Conservation (phyloP, 75 land plant species). For the Larix kaempferi region DNA sequence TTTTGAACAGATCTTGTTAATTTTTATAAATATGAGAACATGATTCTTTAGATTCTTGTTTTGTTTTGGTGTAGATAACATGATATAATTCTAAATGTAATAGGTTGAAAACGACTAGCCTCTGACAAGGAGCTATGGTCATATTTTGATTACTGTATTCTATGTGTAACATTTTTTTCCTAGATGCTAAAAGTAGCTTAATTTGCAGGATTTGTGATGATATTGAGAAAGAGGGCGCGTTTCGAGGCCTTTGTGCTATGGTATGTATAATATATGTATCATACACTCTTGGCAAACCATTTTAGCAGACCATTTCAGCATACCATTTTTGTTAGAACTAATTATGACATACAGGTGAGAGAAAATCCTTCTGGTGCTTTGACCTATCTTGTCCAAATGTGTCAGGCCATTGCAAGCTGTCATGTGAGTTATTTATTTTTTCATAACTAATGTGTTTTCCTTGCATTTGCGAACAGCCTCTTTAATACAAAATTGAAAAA, state of each 20-base stretch:
- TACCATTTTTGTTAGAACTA: background rate
- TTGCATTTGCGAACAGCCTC: background rate
- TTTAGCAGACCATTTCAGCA: background rate
- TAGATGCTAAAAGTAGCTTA: background rate
- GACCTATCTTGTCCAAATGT: conserved; percentile 65
- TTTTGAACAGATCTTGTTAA: no score
- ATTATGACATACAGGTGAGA: conserved; percentile 46
- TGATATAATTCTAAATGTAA: background rate
- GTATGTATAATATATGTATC: conserved; percentile 30
- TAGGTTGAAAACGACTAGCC: background rate
- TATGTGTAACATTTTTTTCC: background rate
- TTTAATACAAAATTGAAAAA: background rate
- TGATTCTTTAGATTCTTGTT: no score
- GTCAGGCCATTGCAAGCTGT: conserved; percentile 91
- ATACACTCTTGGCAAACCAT: background rate
- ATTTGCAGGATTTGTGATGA: conserved; percentile 91
- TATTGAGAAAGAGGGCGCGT: conserved; percentile 94
- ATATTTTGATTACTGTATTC: no score
- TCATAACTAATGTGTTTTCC: background rate
- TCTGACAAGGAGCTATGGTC: no score
- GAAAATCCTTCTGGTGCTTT: conserved; percentile 81
- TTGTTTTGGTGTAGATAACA: no score
- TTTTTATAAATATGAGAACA: no score
- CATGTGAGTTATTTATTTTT: conserved; percentile 50
- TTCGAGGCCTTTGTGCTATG: conserved; percentile 95